Conservation (phyloP, 2,329 filamentous ascomycete genomes). For the Colletotrichum truncatum region DNA sequence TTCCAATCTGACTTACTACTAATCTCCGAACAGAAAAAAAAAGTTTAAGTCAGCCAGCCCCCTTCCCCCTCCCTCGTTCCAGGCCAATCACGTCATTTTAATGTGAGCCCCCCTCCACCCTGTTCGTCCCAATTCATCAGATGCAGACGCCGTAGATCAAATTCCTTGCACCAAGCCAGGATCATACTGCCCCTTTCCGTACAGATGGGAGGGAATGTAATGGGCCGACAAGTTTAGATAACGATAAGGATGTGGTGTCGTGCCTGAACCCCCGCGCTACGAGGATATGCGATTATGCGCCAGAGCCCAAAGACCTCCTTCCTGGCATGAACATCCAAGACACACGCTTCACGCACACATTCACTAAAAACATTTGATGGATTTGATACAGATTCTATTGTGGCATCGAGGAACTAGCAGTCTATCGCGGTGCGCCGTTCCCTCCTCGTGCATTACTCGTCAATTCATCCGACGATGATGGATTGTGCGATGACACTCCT, state of each 20-base stretch:
- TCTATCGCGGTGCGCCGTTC: constrained; percentile 25
- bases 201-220: not conserved
- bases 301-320: too few species aligned
- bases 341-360: too few species aligned
- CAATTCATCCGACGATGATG: constrained; percentile 29
- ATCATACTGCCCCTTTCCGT: not conserved
- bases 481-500: constrained; percentile 23
- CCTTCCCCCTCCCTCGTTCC: not conserved
- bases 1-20: too few species aligned
- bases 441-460: constrained; percentile 29
- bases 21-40: not conserved
- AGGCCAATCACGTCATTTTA: not conserved
- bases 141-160: not conserved
- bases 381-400: constrained; percentile 30
- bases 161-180: not conserved
- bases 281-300: too few species aligned
- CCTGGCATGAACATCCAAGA: too few species aligned
- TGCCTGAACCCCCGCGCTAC: not conserved
- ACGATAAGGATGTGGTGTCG: not conserved
- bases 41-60: too few species aligned
- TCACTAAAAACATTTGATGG: not conserved
- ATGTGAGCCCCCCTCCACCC: not conserved
- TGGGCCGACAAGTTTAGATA: not conserved
- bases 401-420: constrained; percentile 27
- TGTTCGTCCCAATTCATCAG: constrained; percentile 10